These are phyloP conservation scores for Penicillium cosmopolitanum DNA, from an alignment of 495 filamentous ascomycete genomes.

Conservation along the genomic window DNA sequence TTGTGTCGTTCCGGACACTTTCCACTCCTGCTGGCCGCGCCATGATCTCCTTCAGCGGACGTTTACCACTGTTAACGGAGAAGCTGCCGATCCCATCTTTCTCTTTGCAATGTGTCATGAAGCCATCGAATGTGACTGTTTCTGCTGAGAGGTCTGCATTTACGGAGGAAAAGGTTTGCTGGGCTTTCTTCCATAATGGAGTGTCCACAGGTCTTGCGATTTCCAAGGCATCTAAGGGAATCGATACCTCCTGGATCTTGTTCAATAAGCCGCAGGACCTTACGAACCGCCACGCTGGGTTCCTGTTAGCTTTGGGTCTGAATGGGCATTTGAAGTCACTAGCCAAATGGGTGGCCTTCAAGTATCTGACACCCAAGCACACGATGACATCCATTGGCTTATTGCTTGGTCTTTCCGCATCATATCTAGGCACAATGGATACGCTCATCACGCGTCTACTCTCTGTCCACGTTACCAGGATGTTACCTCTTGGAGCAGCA, in stretches of 20 bases:
- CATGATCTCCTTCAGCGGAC: conserved; percentile 80
- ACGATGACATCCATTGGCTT: conserved; percentile 98
- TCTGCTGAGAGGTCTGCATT: conserved; percentile 81
- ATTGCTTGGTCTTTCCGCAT: conserved; percentile 87
- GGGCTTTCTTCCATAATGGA: conserved; percentile 98
- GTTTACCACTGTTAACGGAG: conserved; percentile 85
- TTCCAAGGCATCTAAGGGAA: conserved; percentile 85
- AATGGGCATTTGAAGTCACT: conserved; percentile 92
- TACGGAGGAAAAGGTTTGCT: conserved; percentile 92
- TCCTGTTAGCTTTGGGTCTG: conserved; percentile 88
- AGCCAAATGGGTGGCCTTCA: conserved; percentile 98
- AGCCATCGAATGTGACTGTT: conserved; percentile 85
- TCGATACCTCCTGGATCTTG: conserved; percentile 97
- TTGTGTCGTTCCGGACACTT: conserved; percentile 81
- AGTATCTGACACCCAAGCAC: conserved; percentile 96
- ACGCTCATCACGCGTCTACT: conserved; percentile 89
- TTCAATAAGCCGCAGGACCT: conserved; percentile 96
- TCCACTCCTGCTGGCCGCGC: conserved; percentile 84
- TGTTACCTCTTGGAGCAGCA: conserved; percentile 88
- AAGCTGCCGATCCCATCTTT: conserved; percentile 86
- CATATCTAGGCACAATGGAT: conserved; percentile 96
- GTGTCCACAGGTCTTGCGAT: conserved; percentile 89
- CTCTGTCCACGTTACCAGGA: conserved; percentile 94
- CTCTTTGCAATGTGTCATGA: conserved; percentile 84
- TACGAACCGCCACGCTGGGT: conserved; percentile 91